These are phyloP conservation scores for Anaeramoeba flamelloides DNA, from an alignment of 78 protist species.

Conservation along the genomic window DNA sequence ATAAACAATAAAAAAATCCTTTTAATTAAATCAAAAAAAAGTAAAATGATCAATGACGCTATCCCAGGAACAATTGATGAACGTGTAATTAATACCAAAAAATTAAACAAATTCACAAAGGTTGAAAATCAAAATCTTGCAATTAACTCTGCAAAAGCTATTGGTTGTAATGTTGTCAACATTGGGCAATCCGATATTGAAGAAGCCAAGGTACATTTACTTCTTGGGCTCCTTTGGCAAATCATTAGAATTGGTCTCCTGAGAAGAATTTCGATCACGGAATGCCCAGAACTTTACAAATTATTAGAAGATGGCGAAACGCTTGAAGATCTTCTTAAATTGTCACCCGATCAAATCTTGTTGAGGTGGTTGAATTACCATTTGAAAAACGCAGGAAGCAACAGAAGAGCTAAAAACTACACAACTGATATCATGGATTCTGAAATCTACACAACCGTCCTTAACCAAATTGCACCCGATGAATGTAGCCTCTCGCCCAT, in stretches of 20 bases:
- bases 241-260: constrained; percentile 69
- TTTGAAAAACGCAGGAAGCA: constrained; percentile 52
- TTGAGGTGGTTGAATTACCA: constrained; percentile 82
- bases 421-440: constrained; percentile 51
- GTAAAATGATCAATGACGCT: constrained; percentile 66
- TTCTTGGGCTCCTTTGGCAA: constrained; percentile 85
- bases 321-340: constrained; percentile 49
- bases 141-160: constrained; percentile 70
- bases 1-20: too few species aligned
- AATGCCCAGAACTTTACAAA: constrained; percentile 70
- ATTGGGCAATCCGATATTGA: too few species aligned
- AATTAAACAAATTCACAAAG: constrained; percentile 28
- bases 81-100: constrained; percentile 70
- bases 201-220: too few species aligned
- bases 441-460: constrained; percentile 59
- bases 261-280: constrained; percentile 44
- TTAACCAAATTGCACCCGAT: constrained; percentile 56
- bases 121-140: constrained; percentile 53
- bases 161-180: constrained; percentile 69
- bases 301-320: constrained; percentile 69
- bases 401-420: constrained; percentile 64
- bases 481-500: constrained; percentile 33
- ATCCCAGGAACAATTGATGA: constrained; percentile 74
- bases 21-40: too few species aligned
- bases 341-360: constrained; percentile 67